phyloP scores from a whole-genome alignment of 441 rosid species.

The Gossypium lobatum region DNA sequence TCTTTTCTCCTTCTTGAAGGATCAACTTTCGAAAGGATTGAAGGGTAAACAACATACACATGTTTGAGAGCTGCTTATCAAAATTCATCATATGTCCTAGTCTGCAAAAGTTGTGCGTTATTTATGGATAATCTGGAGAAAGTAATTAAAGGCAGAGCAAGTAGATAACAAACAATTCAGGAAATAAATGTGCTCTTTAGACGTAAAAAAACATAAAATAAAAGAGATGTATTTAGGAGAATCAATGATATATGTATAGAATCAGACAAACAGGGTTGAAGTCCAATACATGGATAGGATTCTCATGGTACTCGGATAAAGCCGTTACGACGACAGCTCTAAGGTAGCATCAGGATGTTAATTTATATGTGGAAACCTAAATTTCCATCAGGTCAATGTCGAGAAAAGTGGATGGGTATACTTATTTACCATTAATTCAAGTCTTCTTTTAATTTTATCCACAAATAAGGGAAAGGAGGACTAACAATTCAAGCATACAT shows the following conservation, averaged over 20 bases:
- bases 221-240: conserved; percentile 1
- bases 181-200: not conserved
- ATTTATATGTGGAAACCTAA: not conserved
- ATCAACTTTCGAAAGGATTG: conserved; percentile 83
- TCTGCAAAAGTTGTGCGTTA: conserved; percentile 36
- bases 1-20: conserved; percentile 95
- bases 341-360: not conserved
- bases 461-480: not conserved
- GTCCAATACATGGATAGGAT: not conserved
- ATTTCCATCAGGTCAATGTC: not conserved
- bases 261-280: not conserved
- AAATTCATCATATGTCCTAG: conserved; percentile 37
- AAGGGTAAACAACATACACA: conserved; percentile 77
- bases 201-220: not conserved
- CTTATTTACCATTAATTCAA: not conserved
- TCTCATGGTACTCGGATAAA: not conserved
- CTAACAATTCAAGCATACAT: conserved; percentile 8
- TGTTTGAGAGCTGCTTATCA: conserved; percentile 69
- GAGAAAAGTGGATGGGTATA: not conserved
- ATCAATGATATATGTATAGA: not conserved
- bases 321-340: not conserved
- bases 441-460: not conserved
- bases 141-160: conserved; percentile 9
- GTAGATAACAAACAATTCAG: not conserved
- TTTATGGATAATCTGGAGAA: conserved; percentile 11